phyloP scores from a whole-genome alignment of 2,329 filamentous ascomycete species.

The Thermoascus crustaceus region DNA sequence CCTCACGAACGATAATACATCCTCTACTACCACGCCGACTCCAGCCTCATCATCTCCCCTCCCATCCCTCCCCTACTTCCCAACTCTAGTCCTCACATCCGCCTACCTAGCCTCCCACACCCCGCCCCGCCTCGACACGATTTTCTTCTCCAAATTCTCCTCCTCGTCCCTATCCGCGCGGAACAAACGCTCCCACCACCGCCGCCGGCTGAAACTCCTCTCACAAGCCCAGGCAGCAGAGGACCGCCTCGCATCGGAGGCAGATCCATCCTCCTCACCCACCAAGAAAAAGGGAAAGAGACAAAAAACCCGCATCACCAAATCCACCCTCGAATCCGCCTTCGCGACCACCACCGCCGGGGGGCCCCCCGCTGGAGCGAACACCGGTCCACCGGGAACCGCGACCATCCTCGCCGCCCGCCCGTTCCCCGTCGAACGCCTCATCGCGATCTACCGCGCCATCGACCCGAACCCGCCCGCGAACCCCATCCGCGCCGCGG shows the following conservation, averaged over 20 bases:
- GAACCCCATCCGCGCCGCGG: slow-evolving; percentile 27
- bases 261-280: slow-evolving; percentile 20
- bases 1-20: background rate
- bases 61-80: slow-evolving; percentile 37
- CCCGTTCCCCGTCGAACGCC: slow-evolving; percentile 38
- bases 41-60: slow-evolving; percentile 19
- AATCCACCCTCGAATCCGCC: slow-evolving; percentile 32
- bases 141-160: slow-evolving; percentile 44
- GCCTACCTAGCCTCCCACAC: slow-evolving; percentile 42
- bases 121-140: slow-evolving; percentile 39
- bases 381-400: slow-evolving; percentile 26
- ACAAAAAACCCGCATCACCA: slow-evolving; percentile 32
- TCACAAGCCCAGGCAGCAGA: slow-evolving; percentile 32
- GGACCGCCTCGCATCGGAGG: slow-evolving; percentile 18
- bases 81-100: slow-evolving; percentile 40
- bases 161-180: slow-evolving; percentile 34
- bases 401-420: slow-evolving; percentile 34
- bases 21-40: background rate
- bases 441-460: slow-evolving; percentile 41
- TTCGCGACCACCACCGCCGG: slow-evolving; percentile 32
- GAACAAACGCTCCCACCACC: slow-evolving; percentile 38
- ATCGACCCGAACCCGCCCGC: slow-evolving; percentile 39
- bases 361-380: slow-evolving; percentile 23
- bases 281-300: slow-evolving; percentile 28
- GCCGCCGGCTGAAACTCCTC: slow-evolving; percentile 33